A percentile compares a stretch with the other conserved stretches of the same genome.
Conservation (phyloP, 345 rosid genomes). For the Lumnitzera racemosa region DNA sequence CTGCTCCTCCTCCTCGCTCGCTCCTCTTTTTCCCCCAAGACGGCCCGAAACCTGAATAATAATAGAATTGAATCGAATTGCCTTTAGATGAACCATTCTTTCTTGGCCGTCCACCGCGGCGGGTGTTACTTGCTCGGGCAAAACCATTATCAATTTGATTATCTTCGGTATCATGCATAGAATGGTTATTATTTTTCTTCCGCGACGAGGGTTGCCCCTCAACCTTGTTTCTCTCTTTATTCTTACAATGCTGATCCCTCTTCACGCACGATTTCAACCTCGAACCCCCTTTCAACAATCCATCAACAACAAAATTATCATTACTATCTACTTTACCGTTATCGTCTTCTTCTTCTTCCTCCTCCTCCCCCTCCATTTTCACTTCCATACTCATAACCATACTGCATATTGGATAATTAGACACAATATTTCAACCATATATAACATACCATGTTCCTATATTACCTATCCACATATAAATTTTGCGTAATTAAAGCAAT, state of each 20-base stretch:
- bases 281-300: neutral
- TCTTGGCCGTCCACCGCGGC: conserved; percentile 36
- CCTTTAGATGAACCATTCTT: conserved; percentile 17
- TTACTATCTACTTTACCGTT: neutral
- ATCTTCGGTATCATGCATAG: neutral
- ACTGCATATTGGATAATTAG: conserved; percentile 23
- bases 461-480: conserved; percentile 15
- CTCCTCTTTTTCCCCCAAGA: conserved; percentile 68
- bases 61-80: conserved; percentile 68
- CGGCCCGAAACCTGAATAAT: conserved; percentile 96
- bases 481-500: conserved; percentile 24
- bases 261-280: neutral
- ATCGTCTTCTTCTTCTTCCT: conserved; percentile 1
- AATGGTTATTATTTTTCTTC: neutral
- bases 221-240: neutral
- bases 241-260: neutral
- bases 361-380: conserved; percentile 14
- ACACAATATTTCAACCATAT: conserved; percentile 12
- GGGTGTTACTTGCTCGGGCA: neutral
- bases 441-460: conserved; percentile 13
- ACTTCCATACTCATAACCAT: conserved; percentile 34
- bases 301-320: neutral
- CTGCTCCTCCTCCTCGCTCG: conserved; percentile 11
- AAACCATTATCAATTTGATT: too few species aligned
- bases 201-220: conserved; percentile 3